Base-by-base conservation (phyloP, 2,329 filamentous ascomycete genomes). In the Akanthomyces uredinophilus region DNA sequence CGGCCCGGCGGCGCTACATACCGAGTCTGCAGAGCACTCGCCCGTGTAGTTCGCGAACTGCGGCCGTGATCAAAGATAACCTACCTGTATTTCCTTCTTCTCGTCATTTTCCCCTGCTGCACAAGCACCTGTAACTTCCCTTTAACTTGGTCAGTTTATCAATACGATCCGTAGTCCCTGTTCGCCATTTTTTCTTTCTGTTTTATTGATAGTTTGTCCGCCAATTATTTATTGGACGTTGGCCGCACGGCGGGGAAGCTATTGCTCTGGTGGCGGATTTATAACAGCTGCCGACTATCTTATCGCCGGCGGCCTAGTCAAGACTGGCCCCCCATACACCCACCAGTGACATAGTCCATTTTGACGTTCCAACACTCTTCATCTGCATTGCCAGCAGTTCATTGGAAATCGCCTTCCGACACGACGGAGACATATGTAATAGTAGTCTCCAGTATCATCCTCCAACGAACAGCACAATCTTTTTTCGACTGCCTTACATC, bases 291-390 rank as follows among this genome's bases (percentile, higher is more conserved):
- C 32, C 10, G 3, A 16, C 55, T 50, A 50, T 41, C 55, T 58
- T 58, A 58, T 58, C 55, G 44, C 55, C 46, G 55, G 32, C 16
- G 18, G 43, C 52, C 27, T 29, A 6, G 4, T 29, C 27, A 22
- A 54, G 11, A 18, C 5, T 32, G 32, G 32, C 32, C 32, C 10
- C 2, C 7, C 7, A 10, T 35, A 32, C 32, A 10, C 11, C 18
- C 35, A 18, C 22, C 43, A 58, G 46, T 50, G 55, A 58, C 55
- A 58, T 58, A 20, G 20, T 60, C 47, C 37, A 44, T 44, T 18
- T 32, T 13, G 39, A 20, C 11, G 14, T 37, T 16, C 55, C 37
- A 49, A 35, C 54, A 37, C 14, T 14, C n/a, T 32, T 13, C 32
- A n/a, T 49, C 20, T 39, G 49, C 27, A 35, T 20, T 35, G 6